These are phyloP conservation scores for Plectosphaerella sp. DNA, from an alignment of 2,329 filamentous ascomycete genomes.

Conservation along the genomic window DNA sequence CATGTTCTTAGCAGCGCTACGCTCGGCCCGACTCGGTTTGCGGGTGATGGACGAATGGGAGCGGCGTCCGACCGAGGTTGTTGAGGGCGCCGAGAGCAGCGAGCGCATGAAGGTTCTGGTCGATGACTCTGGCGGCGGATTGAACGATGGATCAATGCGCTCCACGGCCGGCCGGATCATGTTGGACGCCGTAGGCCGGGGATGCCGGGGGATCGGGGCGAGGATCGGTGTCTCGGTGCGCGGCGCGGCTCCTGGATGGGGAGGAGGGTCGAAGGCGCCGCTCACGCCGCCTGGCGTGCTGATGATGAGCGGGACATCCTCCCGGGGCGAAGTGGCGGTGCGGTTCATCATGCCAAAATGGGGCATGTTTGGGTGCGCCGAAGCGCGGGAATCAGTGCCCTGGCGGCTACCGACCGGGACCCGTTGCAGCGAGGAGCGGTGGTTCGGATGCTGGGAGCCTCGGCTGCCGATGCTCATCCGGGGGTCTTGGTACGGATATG, in stretches of 20 bases:
- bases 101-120: conserved; percentile 17
- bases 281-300: conserved; percentile 53
- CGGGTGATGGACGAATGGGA: conserved; percentile 38
- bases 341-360: neutral
- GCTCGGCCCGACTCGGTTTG: conserved; percentile 50
- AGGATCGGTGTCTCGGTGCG: conserved; percentile 41
- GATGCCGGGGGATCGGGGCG: conserved; percentile 49
- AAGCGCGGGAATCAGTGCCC: conserved; percentile 11
- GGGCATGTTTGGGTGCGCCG: conserved; percentile 7
- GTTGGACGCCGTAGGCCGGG: conserved; percentile 29
- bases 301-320: conserved; percentile 55
- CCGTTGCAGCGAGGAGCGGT: conserved; percentile 28
- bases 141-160: conserved; percentile 52
- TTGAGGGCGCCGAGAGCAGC: conserved; percentile 31
- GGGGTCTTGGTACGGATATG: conserved; percentile 29
- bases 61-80: conserved; percentile 26
- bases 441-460: neutral
- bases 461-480: neutral
- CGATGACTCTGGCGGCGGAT: conserved; percentile 16
- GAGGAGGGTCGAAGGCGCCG: conserved; percentile 46
- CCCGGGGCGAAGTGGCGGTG: conserved; percentile 7
- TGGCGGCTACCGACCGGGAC: conserved; percentile 32
- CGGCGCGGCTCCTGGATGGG: conserved; percentile 18
- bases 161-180: conserved; percentile 42
- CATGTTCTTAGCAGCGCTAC: conserved; percentile 59